Evolutionary conservation across 352 stramenopile species (phyloP).

Genomic region (Sclerospora graminicola): DNA sequence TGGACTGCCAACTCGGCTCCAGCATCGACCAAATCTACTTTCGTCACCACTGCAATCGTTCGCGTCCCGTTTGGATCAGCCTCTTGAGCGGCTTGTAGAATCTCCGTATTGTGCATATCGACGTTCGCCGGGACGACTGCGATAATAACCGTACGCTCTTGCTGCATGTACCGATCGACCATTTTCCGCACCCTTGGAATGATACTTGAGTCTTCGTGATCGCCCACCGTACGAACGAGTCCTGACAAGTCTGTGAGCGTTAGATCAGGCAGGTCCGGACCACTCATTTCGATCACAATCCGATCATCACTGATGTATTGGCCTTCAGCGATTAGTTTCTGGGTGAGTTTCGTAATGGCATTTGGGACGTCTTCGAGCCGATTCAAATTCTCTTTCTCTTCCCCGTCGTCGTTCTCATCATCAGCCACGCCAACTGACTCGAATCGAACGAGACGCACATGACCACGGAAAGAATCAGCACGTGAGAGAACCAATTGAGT

Average conservation of each 20-base stretch:
- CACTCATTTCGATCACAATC: conserved; percentile 64
- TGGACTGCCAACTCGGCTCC: conserved; percentile 59
- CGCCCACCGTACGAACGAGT: conserved; percentile 55
- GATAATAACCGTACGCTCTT: conserved; percentile 78
- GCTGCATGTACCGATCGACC: conserved; percentile 60
- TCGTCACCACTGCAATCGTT: conserved; percentile 84
- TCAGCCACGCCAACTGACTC: conserved; percentile 1
- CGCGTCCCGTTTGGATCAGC: conserved; percentile 54
- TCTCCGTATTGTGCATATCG: conserved; percentile 81
- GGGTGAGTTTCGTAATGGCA: conserved; percentile 19
- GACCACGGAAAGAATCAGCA: conserved; percentile 26
- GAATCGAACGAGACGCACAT: conserved; percentile 58
- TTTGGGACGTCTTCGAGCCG: conserved; percentile 15
- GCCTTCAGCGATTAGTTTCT: conserved; percentile 57
- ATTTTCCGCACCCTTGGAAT: conserved; percentile 60
- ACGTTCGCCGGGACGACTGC: conserved; percentile 77
- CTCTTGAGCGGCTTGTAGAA: conserved; percentile 54
- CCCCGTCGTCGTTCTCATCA: conserved; percentile 2
- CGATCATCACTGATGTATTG: conserved; percentile 67
- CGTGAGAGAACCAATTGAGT: conserved; percentile 61
- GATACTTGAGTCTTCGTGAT: conserved; percentile 52
- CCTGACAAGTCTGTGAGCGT: conserved; percentile 77
- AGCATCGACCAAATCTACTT: conserved; percentile 81
- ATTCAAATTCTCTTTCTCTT: conserved; percentile 9
- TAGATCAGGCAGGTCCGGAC: conserved; percentile 55